Conservation (phyloP, 169 alveolate genomes). For the Perkinsus olseni region DNA sequence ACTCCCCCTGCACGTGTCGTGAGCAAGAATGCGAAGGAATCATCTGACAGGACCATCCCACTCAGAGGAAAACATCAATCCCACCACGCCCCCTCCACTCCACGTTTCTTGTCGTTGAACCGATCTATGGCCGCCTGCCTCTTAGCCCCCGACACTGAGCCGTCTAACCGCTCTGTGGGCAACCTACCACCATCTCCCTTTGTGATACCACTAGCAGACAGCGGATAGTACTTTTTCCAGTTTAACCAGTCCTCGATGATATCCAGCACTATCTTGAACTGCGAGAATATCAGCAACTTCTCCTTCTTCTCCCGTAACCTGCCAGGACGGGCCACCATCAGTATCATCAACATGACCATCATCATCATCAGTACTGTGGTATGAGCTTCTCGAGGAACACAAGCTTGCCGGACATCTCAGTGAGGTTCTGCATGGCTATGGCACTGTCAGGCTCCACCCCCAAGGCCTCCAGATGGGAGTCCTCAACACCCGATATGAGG, state of each 20-base stretch:
- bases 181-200: not conserved
- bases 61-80: too few relatives aligned
- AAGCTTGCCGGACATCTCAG: conserved; percentile 65
- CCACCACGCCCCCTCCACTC: not conserved
- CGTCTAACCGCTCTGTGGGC: not conserved
- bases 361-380: too few relatives aligned
- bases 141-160: not conserved
- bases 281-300: conserved; percentile 88
- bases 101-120: not conserved
- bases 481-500: not conserved
- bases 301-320: conserved; percentile 76
- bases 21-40: conserved; percentile 68
- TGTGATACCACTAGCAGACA: too few relatives aligned
- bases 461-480: not conserved
- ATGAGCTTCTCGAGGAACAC: conserved; percentile 80
- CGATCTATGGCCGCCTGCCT: conserved; percentile 13
- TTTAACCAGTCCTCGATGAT: conserved; percentile 78
- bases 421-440: not conserved
- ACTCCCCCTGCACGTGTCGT: conserved; percentile 88
- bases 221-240: not conserved
- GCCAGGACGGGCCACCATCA: not conserved
- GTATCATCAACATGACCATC: not conserved
- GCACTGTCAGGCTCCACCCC: not conserved
- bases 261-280: conserved; percentile 89
- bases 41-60: not conserved